These are phyloP conservation scores for Forsythia viridissima DNA, from an alignment of 257 asterid species.

Conservation along the genomic window DNA sequence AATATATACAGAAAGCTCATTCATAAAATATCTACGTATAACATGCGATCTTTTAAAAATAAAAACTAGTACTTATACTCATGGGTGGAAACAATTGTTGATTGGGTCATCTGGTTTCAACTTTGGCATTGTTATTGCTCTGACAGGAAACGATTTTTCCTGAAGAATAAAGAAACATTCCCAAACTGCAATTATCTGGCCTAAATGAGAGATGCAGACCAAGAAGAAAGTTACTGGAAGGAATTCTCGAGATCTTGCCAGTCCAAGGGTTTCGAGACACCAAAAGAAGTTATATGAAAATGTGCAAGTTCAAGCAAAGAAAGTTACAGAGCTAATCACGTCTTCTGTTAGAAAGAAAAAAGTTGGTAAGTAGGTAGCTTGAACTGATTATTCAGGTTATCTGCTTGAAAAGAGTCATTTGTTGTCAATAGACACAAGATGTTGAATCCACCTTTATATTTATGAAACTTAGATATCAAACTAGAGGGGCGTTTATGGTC, in stretches of 20 bases:
- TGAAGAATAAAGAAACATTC: conserved; percentile 21
- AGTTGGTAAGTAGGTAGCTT: conserved; percentile 46
- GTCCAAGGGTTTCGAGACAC: conserved; percentile 66
- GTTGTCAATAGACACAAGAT: too few relatives aligned
- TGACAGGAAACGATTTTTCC: conserved; percentile 8
- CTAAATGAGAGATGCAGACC: conserved; percentile 63
- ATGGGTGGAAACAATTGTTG: not conserved
- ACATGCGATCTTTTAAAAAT: not conserved
- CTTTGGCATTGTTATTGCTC: not conserved
- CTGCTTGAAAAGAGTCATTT: too few relatives aligned
- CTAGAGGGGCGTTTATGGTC: not conserved
- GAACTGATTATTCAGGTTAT: not conserved
- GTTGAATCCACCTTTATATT: too few relatives aligned
- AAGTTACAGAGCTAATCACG: conserved; percentile 70
- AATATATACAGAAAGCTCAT: not conserved
- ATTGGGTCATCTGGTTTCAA: not conserved
- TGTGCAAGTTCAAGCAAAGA: conserved; percentile 62
- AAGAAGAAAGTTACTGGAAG: conserved; percentile 59
- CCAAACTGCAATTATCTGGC: conserved; percentile 23
- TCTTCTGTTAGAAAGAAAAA: conserved; percentile 90
- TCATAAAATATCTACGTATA: not conserved
- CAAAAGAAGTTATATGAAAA: conserved; percentile 64
- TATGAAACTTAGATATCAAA: not conserved
- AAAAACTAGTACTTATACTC: not conserved
- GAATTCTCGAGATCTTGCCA: conserved; percentile 55